These are phyloP conservation scores for Rhynchospora breviuscula DNA, from an alignment of 176 grass and related monocot genomes.

Conservation along the genomic window DNA sequence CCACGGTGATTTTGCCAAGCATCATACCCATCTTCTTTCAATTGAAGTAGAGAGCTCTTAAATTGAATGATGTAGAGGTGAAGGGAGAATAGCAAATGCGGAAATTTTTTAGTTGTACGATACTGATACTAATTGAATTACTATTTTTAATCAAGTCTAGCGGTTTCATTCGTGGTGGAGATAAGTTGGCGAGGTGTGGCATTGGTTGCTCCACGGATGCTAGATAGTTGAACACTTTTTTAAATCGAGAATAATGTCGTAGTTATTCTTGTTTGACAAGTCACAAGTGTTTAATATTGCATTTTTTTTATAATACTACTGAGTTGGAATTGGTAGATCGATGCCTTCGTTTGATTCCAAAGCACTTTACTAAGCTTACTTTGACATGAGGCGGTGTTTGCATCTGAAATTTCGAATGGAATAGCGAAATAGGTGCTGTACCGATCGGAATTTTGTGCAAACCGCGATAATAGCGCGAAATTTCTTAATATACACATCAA, in stretches of 20 bases:
- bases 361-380: too few relatives aligned
- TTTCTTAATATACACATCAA: too few relatives aligned
- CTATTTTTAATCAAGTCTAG: constrained; percentile 28
- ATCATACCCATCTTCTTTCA: constrained; percentile 58
- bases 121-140: not conserved
- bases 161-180: constrained; percentile 40
- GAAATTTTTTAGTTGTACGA: not conserved
- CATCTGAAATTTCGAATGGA: too few relatives aligned
- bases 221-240: not conserved
- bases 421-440: too few relatives aligned
- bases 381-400: too few relatives aligned
- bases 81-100: not conserved
- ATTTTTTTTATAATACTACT: too few relatives aligned
- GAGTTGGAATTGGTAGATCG: too few relatives aligned
- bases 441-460: too few relatives aligned
- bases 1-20: constrained; percentile 73
- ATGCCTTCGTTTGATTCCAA: too few relatives aligned
- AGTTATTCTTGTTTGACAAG: not conserved
- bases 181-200: constrained; percentile 22
- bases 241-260: not conserved
- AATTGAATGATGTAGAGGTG: constrained; percentile 6
- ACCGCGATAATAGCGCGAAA: too few relatives aligned
- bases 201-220: constrained; percentile 41
- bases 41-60: not conserved
- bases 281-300: not conserved